A percentile compares a stretch with the other conserved stretches of the same genome.
phyloP scores from a whole-genome alignment of 768 basidiomycete genomes.

The Auriscalpium vulgare region DNA sequence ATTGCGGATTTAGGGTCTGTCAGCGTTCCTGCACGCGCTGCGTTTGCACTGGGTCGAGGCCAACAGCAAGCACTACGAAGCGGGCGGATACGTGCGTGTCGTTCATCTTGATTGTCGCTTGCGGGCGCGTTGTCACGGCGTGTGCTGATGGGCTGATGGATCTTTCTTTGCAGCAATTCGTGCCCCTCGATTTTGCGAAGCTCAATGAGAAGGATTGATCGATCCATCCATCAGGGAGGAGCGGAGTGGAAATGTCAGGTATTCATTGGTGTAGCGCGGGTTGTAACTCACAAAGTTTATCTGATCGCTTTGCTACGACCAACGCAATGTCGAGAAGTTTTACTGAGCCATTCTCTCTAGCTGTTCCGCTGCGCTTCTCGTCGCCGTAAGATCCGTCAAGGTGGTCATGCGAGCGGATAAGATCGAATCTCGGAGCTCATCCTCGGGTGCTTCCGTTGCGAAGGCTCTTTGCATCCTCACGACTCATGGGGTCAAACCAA shows the following conservation, averaged over 20 bases:
- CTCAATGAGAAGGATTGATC: constrained; percentile 28
- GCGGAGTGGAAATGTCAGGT: background rate
- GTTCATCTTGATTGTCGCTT: constrained; percentile 6
- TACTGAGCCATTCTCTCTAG: too few relatives aligned
- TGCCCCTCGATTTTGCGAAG: constrained; percentile 39
- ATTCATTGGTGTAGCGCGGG: background rate
- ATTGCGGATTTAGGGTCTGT: constrained; percentile 57
- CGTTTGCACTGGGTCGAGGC: constrained; percentile 98
- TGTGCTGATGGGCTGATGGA: constrained; percentile 20
- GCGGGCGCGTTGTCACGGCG: constrained; percentile 18
- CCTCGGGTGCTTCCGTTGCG: too few relatives aligned
- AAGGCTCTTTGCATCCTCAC: too few relatives aligned
- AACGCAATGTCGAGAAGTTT: too few relatives aligned
- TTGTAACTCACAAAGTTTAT: background rate
- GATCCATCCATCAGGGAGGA: background rate
- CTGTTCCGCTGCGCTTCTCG: too few relatives aligned
- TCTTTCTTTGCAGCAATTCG: constrained; percentile 33
- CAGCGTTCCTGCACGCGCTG: constrained; percentile 93
- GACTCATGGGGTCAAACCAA: too few relatives aligned
- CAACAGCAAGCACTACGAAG: constrained; percentile 93
- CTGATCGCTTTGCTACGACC: too few relatives aligned
- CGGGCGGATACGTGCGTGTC: constrained; percentile 75
- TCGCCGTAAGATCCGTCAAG: too few relatives aligned
- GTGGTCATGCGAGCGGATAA: too few relatives aligned
- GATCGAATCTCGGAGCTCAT: too few relatives aligned